Evolutionary conservation across 2,329 filamentous ascomycete species (phyloP), one percentile per base, ranked within the genome.

Genomic region (Clonostachys rosea): DNA sequence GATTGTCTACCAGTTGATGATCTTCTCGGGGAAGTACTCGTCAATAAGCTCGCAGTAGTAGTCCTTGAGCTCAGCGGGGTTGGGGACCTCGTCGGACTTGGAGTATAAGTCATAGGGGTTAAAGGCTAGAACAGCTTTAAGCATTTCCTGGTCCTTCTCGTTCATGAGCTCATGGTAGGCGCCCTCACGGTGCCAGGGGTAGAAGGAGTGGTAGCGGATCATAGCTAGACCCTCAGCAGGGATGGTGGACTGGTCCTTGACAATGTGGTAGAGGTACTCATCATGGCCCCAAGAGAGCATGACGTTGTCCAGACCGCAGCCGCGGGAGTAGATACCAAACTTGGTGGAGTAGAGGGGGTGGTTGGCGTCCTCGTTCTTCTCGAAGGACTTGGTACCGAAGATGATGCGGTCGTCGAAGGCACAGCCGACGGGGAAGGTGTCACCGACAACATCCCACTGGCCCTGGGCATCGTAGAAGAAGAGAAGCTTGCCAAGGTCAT

Each of bases 191-290:
- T 95, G 91, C 91, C 90, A 96, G 14, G 91, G 86, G 69, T 96
- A 96, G 70, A 95, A 95, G 6, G 84, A 89, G 70, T 96, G 91
- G 69, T 95, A 95, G 47, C 91, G 77, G 64, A 96, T 94, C 89
- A 96, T 95, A 50, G 90, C 91, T 10, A 96, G 77, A 0, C 86
- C 87, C 76, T 95, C 90, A 42, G 79, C 76, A 1, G 91, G 91
- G 40, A 96, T 76, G 0, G 73, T 86, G 43, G 80, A 86, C 73
- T 95, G 90, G 52, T 87, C 85, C 73, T 90, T 91, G 68, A 88
- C 83, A 50, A 95, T 84, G 59, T 90, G 84, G 74, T 95, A 96
- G 42, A 92, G 74, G 67, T 91, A 91, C 71, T 92, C 88, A 63
- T 92, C 88, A 64, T 92, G 88, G 42, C 91, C 91, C 90, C 91